Evolutionary conservation across 75 land plant species (phyloP).

Genomic region (Isoetes taiwanensis): DNA sequence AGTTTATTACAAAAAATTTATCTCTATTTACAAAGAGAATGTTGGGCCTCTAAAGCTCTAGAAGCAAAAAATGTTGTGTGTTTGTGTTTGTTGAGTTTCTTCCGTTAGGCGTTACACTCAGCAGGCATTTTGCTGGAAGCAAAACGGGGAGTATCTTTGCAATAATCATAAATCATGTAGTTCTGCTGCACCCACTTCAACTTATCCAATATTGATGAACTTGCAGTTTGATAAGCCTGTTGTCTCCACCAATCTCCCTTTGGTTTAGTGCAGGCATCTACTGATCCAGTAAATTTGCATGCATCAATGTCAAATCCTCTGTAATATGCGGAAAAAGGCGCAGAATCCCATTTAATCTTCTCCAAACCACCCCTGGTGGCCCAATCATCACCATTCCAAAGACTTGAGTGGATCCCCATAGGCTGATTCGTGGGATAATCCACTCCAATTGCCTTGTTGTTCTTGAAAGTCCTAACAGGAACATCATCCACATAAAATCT

Average conservation of each 20-base stretch:
- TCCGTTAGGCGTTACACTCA: too few species aligned
- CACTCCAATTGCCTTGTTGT: slow-evolving; percentile 18
- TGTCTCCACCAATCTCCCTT: not conserved
- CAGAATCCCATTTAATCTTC: slow-evolving; percentile 3
- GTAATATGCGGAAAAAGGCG: not conserved
- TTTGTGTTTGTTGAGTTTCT: too few species aligned
- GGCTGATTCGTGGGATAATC: slow-evolving; percentile 22
- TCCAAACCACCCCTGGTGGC: slow-evolving; percentile 20
- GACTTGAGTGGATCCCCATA: slow-evolving; percentile 23
- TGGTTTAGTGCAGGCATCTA: not conserved
- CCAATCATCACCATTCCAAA: slow-evolving; percentile 36
- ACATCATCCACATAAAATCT: slow-evolving; percentile 24
- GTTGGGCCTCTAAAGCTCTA: too few species aligned
- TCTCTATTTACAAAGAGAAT: too few species aligned
- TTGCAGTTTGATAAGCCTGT: not conserved
- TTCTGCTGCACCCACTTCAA: not conserved
- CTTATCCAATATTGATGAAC: not conserved
- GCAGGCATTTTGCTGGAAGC: too few species aligned
- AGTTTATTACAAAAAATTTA: too few species aligned
- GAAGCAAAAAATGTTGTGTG: too few species aligned
- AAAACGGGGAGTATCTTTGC: not conserved
- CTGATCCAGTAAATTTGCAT: not conserved
- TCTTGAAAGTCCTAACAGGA: slow-evolving; percentile 21
- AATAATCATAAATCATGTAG: slow-evolving; percentile 5
- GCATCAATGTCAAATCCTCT: slow-evolving; percentile 7